phyloP scores from a whole-genome alignment of 495 filamentous ascomycete genomes.

The Hypoxylon perforatum region DNA sequence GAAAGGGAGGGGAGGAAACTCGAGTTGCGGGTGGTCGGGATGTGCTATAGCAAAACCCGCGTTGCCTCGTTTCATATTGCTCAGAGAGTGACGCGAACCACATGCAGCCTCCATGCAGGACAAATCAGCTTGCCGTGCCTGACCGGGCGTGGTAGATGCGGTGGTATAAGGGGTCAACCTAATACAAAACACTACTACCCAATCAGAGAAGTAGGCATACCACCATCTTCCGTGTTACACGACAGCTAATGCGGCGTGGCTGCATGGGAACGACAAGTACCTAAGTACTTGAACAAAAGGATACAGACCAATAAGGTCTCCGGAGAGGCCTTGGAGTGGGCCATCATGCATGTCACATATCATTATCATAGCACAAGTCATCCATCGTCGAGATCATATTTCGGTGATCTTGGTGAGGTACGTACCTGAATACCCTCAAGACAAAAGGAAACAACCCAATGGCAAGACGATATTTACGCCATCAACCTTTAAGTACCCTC shows the following conservation, averaged over 20 bases:
- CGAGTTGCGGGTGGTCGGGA: no score
- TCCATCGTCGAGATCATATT: no score
- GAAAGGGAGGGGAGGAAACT: no score
- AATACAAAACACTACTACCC: neutral
- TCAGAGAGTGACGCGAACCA: neutral
- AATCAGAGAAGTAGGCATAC: neutral
- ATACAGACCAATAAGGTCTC: no score
- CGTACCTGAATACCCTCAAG: no score
- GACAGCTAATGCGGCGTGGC: neutral
- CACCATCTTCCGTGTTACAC: neutral
- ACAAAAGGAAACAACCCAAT: slow-evolving; percentile 8
- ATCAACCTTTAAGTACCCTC: neutral
- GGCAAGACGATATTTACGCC: neutral
- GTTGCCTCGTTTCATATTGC: neutral
- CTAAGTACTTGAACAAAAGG: no score
- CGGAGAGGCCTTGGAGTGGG: no score
- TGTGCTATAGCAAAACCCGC: no score
- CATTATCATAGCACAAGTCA: no score
- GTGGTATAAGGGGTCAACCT: neutral
- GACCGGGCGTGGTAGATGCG: neutral
- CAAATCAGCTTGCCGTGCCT: neutral
- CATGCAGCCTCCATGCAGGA: neutral
- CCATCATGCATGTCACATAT: no score
- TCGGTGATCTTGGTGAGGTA: no score
- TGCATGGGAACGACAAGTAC: neutral